Conservation (phyloP, 805 yeast species). For the Hanseniaspora thailandica region DNA sequence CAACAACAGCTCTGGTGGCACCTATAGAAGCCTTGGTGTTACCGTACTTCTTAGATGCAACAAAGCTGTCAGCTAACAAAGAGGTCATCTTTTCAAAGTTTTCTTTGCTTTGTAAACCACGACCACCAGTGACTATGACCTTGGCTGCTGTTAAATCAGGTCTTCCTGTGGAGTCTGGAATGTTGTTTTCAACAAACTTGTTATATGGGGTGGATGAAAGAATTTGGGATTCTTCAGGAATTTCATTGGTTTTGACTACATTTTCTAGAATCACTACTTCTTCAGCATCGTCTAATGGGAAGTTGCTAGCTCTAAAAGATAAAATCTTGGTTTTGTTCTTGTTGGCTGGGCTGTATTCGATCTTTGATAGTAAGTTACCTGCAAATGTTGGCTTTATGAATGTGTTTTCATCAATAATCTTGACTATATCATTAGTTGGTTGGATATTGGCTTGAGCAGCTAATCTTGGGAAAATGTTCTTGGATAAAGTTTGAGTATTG, state of each 20-base stretch:
- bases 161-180: slow-evolving; percentile 59
- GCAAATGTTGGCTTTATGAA: slow-evolving; percentile 93
- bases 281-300: slow-evolving; percentile 22
- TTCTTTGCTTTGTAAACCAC: slow-evolving; percentile 84
- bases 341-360: slow-evolving; percentile 53
- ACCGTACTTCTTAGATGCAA: slow-evolving; percentile 20
- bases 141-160: slow-evolving; percentile 84
- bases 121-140: slow-evolving; percentile 80
- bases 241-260: slow-evolving; percentile 39
- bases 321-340: slow-evolving; percentile 61
- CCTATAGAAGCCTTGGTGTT: slow-evolving; percentile 82
- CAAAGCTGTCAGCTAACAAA: slow-evolving; percentile 73
- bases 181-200: slow-evolving; percentile 36
- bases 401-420: slow-evolving; percentile 52
- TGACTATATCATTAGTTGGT: slow-evolving; percentile 73
- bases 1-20: slow-evolving; percentile 97
- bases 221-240: slow-evolving; percentile 27
- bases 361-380: slow-evolving; percentile 82
- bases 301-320: slow-evolving; percentile 8
- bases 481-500: slow-evolving; percentile 79
- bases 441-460: slow-evolving; percentile 78
- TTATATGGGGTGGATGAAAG: slow-evolving; percentile 29
- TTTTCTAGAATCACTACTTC: slow-evolving; percentile 23
- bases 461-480: slow-evolving; percentile 72
- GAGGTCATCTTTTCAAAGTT: slow-evolving; percentile 63